These are phyloP conservation scores for Gentiana straminea DNA, from an alignment of 257 asterid species.

Conservation along the genomic window DNA sequence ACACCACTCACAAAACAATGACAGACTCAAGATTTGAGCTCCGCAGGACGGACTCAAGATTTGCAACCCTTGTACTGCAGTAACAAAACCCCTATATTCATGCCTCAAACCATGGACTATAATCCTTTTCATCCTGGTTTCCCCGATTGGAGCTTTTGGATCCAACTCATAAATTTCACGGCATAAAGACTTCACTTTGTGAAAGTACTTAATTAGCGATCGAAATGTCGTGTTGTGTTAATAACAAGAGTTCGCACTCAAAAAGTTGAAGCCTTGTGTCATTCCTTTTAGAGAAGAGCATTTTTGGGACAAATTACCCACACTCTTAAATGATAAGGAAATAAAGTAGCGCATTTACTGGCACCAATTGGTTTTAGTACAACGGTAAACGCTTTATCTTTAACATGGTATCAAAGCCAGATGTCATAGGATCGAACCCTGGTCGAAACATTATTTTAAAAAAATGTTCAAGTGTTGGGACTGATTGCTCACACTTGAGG, in stretches of 20 bases:
- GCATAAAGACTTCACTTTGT: slow-evolving; percentile 14
- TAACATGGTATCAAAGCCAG: too few species aligned
- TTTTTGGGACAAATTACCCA: not conserved
- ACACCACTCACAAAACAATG: too few species aligned
- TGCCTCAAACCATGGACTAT: not conserved
- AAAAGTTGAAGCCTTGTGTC: not conserved
- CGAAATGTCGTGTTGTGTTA: slow-evolving; percentile 4
- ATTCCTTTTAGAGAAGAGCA: not conserved
- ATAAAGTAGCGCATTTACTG: too few species aligned
- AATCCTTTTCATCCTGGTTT: slow-evolving; percentile 10
- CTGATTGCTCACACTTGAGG: too few species aligned
- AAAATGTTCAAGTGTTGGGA: too few species aligned
- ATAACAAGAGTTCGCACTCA: not conserved
- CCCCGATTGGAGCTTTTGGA: slow-evolving; percentile 4
- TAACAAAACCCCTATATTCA: not conserved
- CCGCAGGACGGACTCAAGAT: too few species aligned
- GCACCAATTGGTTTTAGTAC: too few species aligned
- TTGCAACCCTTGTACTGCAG: not conserved
- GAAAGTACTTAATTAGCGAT: slow-evolving; percentile 11
- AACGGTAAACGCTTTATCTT: too few species aligned
- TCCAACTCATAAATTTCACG: slow-evolving; percentile 6
- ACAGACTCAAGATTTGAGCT: too few species aligned
- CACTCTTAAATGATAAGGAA: too few species aligned
- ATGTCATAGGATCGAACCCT: too few species aligned
- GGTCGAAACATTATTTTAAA: too few species aligned